Percentiles rank a stretch among this genome's conserved stretches.
These are phyloP conservation scores for Xerocomus minutiporus DNA, from an alignment of 1,284 basidiomycete genomes.

Conservation along the genomic window DNA sequence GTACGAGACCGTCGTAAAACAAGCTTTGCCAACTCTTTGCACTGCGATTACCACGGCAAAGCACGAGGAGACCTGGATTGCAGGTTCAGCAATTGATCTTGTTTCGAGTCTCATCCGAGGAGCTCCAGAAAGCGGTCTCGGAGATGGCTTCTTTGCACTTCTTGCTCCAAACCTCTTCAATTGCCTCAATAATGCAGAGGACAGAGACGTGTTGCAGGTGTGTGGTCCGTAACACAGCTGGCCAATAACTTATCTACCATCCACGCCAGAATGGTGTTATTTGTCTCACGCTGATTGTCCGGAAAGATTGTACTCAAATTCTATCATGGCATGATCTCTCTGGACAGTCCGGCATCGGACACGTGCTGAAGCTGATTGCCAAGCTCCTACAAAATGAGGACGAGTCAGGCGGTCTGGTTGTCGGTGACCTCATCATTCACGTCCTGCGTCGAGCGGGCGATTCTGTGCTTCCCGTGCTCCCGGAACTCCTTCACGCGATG, in stretches of 20 bases:
- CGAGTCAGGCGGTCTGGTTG: constrained; percentile 84
- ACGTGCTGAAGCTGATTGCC: constrained; percentile 71
- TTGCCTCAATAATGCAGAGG: constrained; percentile 63
- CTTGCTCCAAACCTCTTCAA: constrained; percentile 74
- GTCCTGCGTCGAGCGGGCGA: constrained; percentile 79
- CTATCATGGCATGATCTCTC: constrained; percentile 66
- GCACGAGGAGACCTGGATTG: constrained; percentile 65
- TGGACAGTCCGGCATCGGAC: constrained; percentile 71
- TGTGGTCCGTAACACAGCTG: constrained; percentile 12
- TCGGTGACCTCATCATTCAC: constrained; percentile 94
- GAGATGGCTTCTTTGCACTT: constrained; percentile 70
- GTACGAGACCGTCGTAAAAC: constrained; percentile 68
- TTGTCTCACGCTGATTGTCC: constrained; percentile 78
- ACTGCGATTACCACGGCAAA: constrained; percentile 56
- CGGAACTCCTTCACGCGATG: constrained; percentile 83
- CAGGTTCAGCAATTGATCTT: constrained; percentile 78
- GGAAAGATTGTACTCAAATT: constrained; percentile 82
- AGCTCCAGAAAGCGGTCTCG: constrained; percentile 61
- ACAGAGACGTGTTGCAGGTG: constrained; percentile 83
- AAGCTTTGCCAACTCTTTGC: constrained; percentile 70
- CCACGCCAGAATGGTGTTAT: constrained; percentile 68
- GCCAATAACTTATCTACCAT: constrained; percentile 3
- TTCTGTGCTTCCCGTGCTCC: constrained; percentile 75
- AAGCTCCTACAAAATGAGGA: constrained; percentile 73
- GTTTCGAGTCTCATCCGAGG: constrained; percentile 68